Evolutionary conservation across 1,284 basidiomycete genomes (phyloP).

Genomic region (Lignosus rhinocerotis): DNA sequence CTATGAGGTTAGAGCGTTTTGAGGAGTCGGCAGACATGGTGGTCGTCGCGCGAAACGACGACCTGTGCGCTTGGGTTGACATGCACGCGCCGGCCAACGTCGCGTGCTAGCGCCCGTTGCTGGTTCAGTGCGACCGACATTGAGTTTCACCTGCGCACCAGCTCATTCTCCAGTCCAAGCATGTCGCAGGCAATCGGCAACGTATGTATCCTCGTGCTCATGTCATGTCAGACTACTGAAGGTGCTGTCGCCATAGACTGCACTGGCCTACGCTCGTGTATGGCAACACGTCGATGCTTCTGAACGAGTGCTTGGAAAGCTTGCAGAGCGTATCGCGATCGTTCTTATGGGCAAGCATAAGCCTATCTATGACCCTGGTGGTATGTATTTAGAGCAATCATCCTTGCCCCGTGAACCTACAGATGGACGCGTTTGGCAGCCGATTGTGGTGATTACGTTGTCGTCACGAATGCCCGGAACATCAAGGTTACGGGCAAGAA

Average conservation of each 20-base stretch:
- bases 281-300: constrained; percentile 97
- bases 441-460: constrained; percentile 97
- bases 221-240: not conserved
- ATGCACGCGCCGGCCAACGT: constrained; percentile 12
- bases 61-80: constrained; percentile 18
- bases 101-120: constrained; percentile 5
- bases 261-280: constrained; percentile 87
- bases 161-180: not conserved
- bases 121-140: constrained; percentile 18
- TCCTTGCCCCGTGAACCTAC: not conserved
- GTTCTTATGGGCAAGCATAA: constrained; percentile 99
- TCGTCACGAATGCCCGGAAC: constrained; percentile 88
- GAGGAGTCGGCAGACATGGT: constrained; percentile 45
- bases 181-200: constrained; percentile 73
- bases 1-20: constrained; percentile 54
- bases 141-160: constrained; percentile 2
- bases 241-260: constrained; percentile 61
- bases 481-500: constrained; percentile 92
- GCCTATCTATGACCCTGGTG: constrained; percentile 91
- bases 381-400: constrained; percentile 45
- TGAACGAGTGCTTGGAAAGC: constrained; percentile 88
- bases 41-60: constrained; percentile 21
- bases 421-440: constrained; percentile 46
- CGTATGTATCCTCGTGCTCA: constrained; percentile 39
- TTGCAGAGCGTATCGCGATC: constrained; percentile 91